A percentile compares a stretch with the other conserved stretches of the same genome.
phyloP scores from a whole-genome alignment of 805 yeast genomes.

The Wickerhamia fluorescens region DNA sequence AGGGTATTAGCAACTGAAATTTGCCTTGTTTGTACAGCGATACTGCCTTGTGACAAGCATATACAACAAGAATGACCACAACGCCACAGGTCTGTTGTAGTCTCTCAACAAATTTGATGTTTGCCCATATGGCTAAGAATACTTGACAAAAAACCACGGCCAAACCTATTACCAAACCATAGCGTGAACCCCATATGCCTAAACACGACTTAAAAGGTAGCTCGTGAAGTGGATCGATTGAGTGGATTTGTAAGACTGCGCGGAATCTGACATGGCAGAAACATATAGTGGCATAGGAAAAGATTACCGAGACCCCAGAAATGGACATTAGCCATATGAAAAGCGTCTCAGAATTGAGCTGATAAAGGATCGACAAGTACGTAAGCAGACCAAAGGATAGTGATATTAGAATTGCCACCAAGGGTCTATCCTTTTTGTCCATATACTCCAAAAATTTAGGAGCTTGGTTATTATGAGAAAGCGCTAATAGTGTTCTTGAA shows the following conservation, averaged over 20 bases:
- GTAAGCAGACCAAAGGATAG: constrained; percentile 33
- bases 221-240: constrained; percentile 27
- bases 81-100: constrained; percentile 37
- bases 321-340: constrained; percentile 38
- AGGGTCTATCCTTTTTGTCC: constrained; percentile 36
- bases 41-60: constrained; percentile 35
- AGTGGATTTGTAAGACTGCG: constrained; percentile 29
- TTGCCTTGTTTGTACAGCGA: constrained; percentile 23
- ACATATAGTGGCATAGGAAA: constrained; percentile 36
- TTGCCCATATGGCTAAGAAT: constrained; percentile 33
- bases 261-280: constrained; percentile 36
- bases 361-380: constrained; percentile 31
- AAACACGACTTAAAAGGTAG: constrained; percentile 26
- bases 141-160: constrained; percentile 31
- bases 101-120: too few species aligned
- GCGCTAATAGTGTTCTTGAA: constrained; percentile 60
- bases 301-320: constrained; percentile 34
- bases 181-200: constrained; percentile 31
- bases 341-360: constrained; percentile 20
- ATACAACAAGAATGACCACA: constrained; percentile 36
- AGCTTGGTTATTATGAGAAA: constrained; percentile 66
- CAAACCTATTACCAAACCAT: constrained; percentile 23
- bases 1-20: constrained; percentile 19
- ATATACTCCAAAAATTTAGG: constrained; percentile 41
- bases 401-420: constrained; percentile 28